phyloP scores from a whole-genome alignment of 2,329 filamentous ascomycete genomes.

The Geosmithia morbida region DNA sequence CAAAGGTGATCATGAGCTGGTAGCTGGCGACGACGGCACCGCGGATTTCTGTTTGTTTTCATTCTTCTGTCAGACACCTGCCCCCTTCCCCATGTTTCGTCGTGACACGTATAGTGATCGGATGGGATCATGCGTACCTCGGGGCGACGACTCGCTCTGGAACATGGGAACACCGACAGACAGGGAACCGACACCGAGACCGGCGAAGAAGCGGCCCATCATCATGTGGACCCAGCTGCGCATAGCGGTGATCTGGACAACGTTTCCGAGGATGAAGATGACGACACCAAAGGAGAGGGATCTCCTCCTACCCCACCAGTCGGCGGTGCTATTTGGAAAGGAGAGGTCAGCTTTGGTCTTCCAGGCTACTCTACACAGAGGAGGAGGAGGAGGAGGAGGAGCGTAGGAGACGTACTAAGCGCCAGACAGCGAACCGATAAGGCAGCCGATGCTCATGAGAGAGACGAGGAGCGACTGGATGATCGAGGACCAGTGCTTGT shows the following conservation, averaged over 20 bases:
- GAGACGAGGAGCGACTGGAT: slow-evolving; percentile 38
- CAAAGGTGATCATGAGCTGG: slow-evolving; percentile 60
- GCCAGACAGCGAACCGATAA: slow-evolving; percentile 36
- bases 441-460: slow-evolving; percentile 38
- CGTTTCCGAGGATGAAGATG: slow-evolving; percentile 48
- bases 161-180: slow-evolving; percentile 54
- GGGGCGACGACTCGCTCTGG: slow-evolving; percentile 48
- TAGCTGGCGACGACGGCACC: slow-evolving; percentile 55
- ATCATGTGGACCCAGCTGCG: slow-evolving; percentile 48
- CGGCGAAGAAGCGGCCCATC: slow-evolving; percentile 51
- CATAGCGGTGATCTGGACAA: slow-evolving; percentile 48
- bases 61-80: not conserved
- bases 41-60: slow-evolving; percentile 40
- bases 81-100: not conserved
- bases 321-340: slow-evolving; percentile 22
- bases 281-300: slow-evolving; percentile 36
- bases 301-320: slow-evolving; percentile 41
- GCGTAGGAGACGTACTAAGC: slow-evolving; percentile 21
- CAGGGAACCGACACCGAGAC: slow-evolving; percentile 52
- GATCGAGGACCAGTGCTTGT: slow-evolving; percentile 22
- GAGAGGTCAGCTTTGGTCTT: not conserved
- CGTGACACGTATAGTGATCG: not conserved
- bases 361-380: not conserved
- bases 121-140: slow-evolving; percentile 6
- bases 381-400: not conserved